Base-by-base conservation (phyloP, 306 rosid genomes). In the Vicia villosa region DNA sequence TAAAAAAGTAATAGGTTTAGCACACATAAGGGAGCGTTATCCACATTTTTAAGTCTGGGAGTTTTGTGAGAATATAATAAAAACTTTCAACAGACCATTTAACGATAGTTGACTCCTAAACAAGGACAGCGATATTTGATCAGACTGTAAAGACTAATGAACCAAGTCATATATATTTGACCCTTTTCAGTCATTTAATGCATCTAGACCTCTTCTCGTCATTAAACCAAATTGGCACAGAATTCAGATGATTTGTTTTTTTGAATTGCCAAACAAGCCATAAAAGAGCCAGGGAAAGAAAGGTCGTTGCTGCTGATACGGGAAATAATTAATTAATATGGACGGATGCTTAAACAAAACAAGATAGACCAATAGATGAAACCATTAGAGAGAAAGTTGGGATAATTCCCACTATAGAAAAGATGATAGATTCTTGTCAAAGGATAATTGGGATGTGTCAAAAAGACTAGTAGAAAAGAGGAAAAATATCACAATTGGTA, bases 1-100 rank as follows among this genome's bases (percentile, higher is more conserved):
- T 66, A 15, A 69, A 38, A 28, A 45, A 68, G 40, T 37, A 52
- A 13, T 69, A 37, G 21, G 14, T 37, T n/a, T n/a, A n/a, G n/a
- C n/a, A n/a, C n/a, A n/a, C 16, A 40, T n/a, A 22, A n/a, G 73
- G 52, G 50, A 19, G 52, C 24, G 24, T 8, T 62, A 22, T 54
- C 17, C 41, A 69, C 34, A 37, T 24, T n/a, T n/a, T 7, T 21
- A 40, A 22, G 3, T 34, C n/a, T 41, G 12, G 28, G 41, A 38
- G 56, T 69, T 68, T 36, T 10, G 21, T 69, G 30, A 22, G 65
- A 37, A 56, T 9, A 34, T 34, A 34, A 34, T 34, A 34, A 34
- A 34, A 34, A 34, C 38, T 34, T 34, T 34, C 3, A 34, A 1
- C 38, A 34, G 38, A 34, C 10, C 8, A 34, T 34, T 34, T 34